Base-by-base conservation (phyloP, 2,329 filamentous ascomycete genomes). In the Colletotrichum nymphaeae region DNA sequence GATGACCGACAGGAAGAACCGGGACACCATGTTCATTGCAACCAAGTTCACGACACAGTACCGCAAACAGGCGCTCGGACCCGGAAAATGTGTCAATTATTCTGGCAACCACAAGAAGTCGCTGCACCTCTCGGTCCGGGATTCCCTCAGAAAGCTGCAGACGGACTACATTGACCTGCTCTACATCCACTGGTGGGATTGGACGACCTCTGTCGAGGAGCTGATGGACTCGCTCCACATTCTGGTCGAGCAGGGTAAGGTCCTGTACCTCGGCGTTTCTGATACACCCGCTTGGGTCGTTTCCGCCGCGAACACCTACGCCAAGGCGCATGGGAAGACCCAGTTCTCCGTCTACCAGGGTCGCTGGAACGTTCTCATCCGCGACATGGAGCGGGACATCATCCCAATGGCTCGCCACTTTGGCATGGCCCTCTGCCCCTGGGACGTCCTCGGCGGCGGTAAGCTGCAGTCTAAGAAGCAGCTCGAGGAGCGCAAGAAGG, bases 391-490 rank as follows among this genome's bases (percentile, higher is more conserved):
- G 74, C 80, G 83, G 22, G 83, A 85, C 4, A 83, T 85, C 57
- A 76, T 87, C 12, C 85, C 85, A 4, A 85, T 86, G 83, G 79
- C 79, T 6, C 79, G 81, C 19, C 77, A 80, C 28, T 83, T 82
- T 37, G 83, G 83, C 68, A 85, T 86, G 91, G 91, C 83, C 26
- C 75, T 92, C 4, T 82, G 85, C 0, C 90, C 91, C 0, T 93
- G 90, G 90, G 90, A 89, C 63, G 88, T 87, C 0, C 81, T 91
- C 6, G 89, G 89, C 22, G 85, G 81, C 81, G 88, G 88, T 53
- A 82, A 83, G 67, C 87, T 89, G 80, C 85, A 88, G 79, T 82
- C 83, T 19, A 77, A 78, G 67, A 80, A 80, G 67, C 77, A 79
- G 65, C 35, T 84, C 58, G 80, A 82, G 69, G 75, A 78, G 67